phyloP scores from a whole-genome alignment of 495 filamentous ascomycete genomes.

The Trichoderma reesei region DNA sequence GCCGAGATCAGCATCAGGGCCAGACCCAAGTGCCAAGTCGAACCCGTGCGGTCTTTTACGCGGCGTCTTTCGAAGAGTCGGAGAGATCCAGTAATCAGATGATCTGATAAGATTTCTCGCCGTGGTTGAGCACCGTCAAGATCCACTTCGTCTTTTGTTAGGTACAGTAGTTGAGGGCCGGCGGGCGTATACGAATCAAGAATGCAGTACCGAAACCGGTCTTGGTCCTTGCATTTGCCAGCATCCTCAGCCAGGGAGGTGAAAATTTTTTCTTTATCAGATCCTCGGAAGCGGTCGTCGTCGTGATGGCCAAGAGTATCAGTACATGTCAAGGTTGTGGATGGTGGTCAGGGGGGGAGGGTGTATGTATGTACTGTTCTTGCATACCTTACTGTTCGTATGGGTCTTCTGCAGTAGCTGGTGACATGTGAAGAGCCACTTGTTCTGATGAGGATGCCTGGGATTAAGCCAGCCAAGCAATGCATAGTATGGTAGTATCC shows the following conservation, averaged over 20 bases:
- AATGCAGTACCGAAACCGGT: neutral
- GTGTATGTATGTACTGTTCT: neutral
- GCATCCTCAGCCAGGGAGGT: no score
- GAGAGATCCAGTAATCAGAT: constrained; percentile 9
- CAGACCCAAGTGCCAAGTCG: neutral
- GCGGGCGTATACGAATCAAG: neutral
- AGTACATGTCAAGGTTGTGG: neutral
- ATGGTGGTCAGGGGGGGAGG: neutral
- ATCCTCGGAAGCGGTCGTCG: neutral
- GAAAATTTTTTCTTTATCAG: neutral
- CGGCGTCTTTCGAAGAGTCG: neutral
- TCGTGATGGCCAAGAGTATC: neutral
- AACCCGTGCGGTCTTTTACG: neutral
- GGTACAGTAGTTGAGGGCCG: neutral
- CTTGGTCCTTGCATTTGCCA: neutral
- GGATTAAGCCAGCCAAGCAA: neutral
- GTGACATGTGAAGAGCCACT: neutral
- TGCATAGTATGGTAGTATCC: neutral
- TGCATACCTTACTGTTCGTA: no score
- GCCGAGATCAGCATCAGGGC: neutral
- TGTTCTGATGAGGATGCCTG: neutral
- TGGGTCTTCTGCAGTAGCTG: neutral
- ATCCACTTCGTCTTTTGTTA: neutral
- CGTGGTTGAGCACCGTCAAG: neutral
- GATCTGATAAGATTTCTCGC: constrained; percentile 11